phyloP scores from a whole-genome alignment of 768 basidiomycete species.

The Lanmaoa rubissima region DNA sequence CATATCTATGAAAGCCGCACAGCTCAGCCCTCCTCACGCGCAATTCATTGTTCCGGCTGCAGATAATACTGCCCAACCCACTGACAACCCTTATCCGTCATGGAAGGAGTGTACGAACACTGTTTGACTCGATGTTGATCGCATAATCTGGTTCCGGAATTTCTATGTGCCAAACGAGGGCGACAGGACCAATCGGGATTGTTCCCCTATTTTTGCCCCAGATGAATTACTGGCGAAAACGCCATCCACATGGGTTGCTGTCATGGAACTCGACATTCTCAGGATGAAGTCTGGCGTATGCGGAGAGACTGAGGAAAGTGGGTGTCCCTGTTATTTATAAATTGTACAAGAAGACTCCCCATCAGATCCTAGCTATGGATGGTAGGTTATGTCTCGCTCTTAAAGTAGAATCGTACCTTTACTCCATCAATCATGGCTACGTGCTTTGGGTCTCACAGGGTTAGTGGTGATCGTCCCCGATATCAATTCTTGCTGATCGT shows the following conservation, averaged over 20 bases:
- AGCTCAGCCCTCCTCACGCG: slow-evolving; percentile 51
- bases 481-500: slow-evolving; percentile 7
- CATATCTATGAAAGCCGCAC: slow-evolving; percentile 61
- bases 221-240: slow-evolving; percentile 49
- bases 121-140: slow-evolving; percentile 57
- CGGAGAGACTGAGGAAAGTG: too few species aligned
- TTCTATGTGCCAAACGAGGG: slow-evolving; percentile 64
- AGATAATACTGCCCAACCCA: slow-evolving; percentile 63
- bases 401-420: neutral
- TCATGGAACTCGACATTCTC: slow-evolving; percentile 69
- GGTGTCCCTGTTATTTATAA: slow-evolving; percentile 50
- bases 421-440: neutral
- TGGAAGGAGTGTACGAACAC: slow-evolving; percentile 68
- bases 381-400: slow-evolving; percentile 20
- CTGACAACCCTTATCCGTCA: slow-evolving; percentile 37
- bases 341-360: slow-evolving; percentile 63
- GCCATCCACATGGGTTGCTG: slow-evolving; percentile 63
- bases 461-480: slow-evolving; percentile 7
- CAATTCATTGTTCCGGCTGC: slow-evolving; percentile 72
- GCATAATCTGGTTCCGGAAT: slow-evolving; percentile 73
- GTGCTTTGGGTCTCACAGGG: slow-evolving; percentile 17
- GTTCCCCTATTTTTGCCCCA: slow-evolving; percentile 69
- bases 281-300: slow-evolving; percentile 63
- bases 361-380: too few species aligned
- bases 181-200: slow-evolving; percentile 66